Base-by-base conservation (phyloP, 257 asterid species). In the Forsythia suspensa region DNA sequence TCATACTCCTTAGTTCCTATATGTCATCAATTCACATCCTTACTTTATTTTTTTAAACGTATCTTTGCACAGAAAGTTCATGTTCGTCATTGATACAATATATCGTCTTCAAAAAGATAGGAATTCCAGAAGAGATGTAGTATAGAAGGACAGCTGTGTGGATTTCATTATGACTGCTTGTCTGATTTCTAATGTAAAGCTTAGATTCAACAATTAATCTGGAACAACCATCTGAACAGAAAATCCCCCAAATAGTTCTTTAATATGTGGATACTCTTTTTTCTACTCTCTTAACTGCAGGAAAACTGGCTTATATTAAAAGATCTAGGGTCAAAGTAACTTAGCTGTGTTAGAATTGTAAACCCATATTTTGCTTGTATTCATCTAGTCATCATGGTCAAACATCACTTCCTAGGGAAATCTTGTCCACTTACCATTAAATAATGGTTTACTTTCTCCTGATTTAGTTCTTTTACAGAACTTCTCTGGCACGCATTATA, bases 301-400 rank as follows among this genome's bases (percentile, higher is more conserved):
- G 38, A 63, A 59, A 63, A 21, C 40, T 9, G 18, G 13, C 70
- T 72, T 63, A 63, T 63, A 59, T 6, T 68, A 68, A 15, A 52
- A 77, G 70, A 73, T 81, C 66, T 68, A 57, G 77, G 46, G 59
- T 51, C 61, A 12, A 43, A 55, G 11, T 24, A 70, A 66, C 59
- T 46, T 72, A 44, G 66, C 11, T 7, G 20, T 24, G 13, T 16
- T 48, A 41, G 29, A 29, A 71, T 74, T 59, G 48, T 43, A 57
- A 39, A 66, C 63, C 70, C 72, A 55, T 38, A 37, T 4, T 20
- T 70, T 44, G 38, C 5, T 67, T 29, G 1, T 48, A 76, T 16
- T 78, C 43, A 57, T 51, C 70, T 41, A 3, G 16, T 52, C 67
- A 65, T 20, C 61, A 34, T 55, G 41, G 38, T 69, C 15, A 71